Conservation (phyloP, 768 basidiomycete species). For the Rhizopogon rudus region DNA sequence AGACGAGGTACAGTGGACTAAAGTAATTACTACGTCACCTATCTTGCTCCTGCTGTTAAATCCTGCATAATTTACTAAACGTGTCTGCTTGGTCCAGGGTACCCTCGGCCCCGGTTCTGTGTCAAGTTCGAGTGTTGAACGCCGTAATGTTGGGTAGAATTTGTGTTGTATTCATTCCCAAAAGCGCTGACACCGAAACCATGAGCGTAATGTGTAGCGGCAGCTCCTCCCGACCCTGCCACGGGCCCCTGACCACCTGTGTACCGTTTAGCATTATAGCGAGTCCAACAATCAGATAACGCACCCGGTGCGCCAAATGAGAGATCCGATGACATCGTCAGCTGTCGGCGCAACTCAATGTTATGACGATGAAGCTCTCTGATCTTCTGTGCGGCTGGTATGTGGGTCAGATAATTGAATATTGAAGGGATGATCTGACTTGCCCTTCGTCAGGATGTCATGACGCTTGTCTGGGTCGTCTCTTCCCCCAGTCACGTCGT, state of each 20-base stretch:
- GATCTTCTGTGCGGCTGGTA: background rate
- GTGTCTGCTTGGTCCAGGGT: background rate
- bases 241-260: background rate
- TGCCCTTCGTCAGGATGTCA: conserved; percentile 17
- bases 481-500: conserved; percentile 4
- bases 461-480: conserved; percentile 11
- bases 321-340: background rate
- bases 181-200: background rate
- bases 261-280: background rate
- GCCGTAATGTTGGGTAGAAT: background rate
- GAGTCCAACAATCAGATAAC: background rate
- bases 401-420: background rate
- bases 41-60: too few species aligned
- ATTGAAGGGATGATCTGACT: background rate
- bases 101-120: too few species aligned
- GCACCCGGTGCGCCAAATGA: background rate
- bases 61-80: background rate
- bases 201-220: background rate
- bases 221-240: background rate
- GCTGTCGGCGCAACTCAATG: background rate
- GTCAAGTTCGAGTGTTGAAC: background rate
- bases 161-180: too few species aligned
- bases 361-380: background rate
- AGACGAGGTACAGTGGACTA: too few species aligned
- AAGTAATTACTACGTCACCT: too few species aligned